These are phyloP conservation scores for Paraphoma sp. DNA, from an alignment of 2,329 filamentous ascomycete genomes.

Conservation along the genomic window DNA sequence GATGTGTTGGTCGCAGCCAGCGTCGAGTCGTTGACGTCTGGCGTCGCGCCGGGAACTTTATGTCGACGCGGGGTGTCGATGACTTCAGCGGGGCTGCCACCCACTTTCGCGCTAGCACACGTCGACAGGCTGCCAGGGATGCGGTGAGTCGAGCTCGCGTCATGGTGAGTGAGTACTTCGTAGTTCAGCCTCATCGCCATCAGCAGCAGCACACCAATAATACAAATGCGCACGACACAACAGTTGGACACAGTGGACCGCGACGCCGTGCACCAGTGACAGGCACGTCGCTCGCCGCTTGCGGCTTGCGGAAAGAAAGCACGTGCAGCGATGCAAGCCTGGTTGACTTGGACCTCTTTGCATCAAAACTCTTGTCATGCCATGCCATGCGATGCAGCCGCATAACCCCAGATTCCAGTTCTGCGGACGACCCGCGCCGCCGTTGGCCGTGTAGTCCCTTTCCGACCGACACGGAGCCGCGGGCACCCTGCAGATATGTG, in stretches of 20 bases:
- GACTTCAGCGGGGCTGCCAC: constrained; percentile 20
- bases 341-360: no score
- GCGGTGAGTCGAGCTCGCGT: constrained; percentile 7
- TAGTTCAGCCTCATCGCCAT: neutral
- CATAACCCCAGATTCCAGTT: constrained; percentile 18
- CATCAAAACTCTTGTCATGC: no score
- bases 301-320: no score
- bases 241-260: no score
- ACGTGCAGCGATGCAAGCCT: no score
- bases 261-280: no score
- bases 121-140: neutral
- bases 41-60: neutral
- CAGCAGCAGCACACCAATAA: neutral
- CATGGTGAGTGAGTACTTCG: neutral
- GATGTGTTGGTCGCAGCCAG: neutral
- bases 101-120: constrained; percentile 9
- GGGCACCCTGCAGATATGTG: neutral
- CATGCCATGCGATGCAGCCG: neutral
- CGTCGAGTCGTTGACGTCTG: neutral
- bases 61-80: constrained; percentile 3
- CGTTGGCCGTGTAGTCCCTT: neutral
- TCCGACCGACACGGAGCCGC: constrained; percentile 1
- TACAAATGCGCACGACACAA: no score
- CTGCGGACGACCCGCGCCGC: constrained; percentile 9
- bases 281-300: no score